Evolutionary conservation across 129 eudicot genomes (phyloP).

Genomic region (Mikania micrantha): DNA sequence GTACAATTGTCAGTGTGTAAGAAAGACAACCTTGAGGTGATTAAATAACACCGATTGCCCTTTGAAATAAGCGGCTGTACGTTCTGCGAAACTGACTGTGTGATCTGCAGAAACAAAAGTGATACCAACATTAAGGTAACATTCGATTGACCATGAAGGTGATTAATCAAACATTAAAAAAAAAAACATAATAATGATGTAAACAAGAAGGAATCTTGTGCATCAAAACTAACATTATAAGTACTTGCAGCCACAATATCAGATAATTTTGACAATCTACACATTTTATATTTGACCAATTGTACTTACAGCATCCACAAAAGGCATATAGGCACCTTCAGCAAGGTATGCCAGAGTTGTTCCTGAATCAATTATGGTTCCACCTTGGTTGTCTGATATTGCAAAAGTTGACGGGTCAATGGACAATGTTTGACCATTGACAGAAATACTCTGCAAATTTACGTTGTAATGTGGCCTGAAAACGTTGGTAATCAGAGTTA

Average conservation of each 20-base stretch:
- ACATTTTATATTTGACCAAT: background rate
- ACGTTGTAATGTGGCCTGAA: conserved; percentile 95
- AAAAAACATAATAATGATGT: background rate
- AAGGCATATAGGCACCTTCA: conserved; percentile 70
- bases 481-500: conserved; percentile 2
- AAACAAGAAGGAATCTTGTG: background rate
- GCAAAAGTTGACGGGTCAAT: conserved; percentile 65
- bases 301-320: conserved; percentile 69
- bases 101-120: conserved; percentile 47
- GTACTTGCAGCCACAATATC: background rate
- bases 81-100: conserved; percentile 46
- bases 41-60: conserved; percentile 70
- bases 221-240: background rate
- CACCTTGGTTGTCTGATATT: conserved; percentile 67
- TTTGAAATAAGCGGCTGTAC: conserved; percentile 64
- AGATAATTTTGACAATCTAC: background rate
- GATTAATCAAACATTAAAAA: conserved; percentile 7
- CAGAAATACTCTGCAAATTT: conserved; percentile 72
- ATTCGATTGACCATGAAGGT: background rate
- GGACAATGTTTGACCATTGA: conserved; percentile 70
- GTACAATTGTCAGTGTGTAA: background rate
- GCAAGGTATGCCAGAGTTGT: conserved; percentile 94
- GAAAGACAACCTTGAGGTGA: conserved; percentile 59
- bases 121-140: background rate
- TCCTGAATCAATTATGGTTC: conserved; percentile 97